Percentiles rank a stretch among this genome's conserved stretches.
Conservation (phyloP, 257 asterid genomes). For the Galeopsis tetrahit region DNA sequence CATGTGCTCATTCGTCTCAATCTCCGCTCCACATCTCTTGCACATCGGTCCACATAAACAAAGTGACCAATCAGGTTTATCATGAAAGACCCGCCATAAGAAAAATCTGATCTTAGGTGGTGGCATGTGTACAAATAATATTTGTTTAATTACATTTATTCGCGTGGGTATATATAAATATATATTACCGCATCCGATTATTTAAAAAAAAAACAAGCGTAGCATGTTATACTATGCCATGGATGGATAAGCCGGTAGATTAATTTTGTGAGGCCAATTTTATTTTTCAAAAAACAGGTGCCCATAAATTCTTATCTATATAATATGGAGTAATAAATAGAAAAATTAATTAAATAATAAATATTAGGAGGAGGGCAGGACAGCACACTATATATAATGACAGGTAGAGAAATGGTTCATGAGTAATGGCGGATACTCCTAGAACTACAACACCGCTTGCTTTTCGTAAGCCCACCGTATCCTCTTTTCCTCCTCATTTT, state of each 20-base stretch:
- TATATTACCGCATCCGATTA: too few species aligned
- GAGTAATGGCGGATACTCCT: conserved; percentile 72
- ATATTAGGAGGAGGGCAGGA: conserved; percentile 6
- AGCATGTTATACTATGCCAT: neutral
- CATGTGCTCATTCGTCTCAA: too few species aligned
- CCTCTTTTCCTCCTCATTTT: conserved; percentile 21
- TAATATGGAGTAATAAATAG: neutral
- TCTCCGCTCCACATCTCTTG: too few species aligned
- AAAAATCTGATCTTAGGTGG: too few species aligned
- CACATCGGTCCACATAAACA: too few species aligned
- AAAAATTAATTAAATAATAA: neutral
- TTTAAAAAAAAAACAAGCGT: too few species aligned
- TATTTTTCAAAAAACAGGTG: conserved; percentile 34
- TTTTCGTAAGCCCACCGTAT: conserved; percentile 32
- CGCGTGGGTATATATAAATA: neutral
- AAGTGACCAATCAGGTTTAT: too few species aligned
- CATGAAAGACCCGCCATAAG: too few species aligned
- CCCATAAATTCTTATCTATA: conserved; percentile 42
- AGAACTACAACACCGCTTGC: conserved; percentile 37
- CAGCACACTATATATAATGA: conserved; percentile 37
- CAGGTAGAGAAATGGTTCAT: conserved; percentile 37
- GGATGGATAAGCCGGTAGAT: conserved; percentile 34
- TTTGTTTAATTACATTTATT: too few species aligned
- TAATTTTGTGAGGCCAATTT: conserved; percentile 41
- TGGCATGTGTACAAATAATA: too few species aligned